These are phyloP conservation scores for Tardiomyces digboiensis DNA, from an alignment of 1,139 yeast species.

Conservation along the genomic window DNA sequence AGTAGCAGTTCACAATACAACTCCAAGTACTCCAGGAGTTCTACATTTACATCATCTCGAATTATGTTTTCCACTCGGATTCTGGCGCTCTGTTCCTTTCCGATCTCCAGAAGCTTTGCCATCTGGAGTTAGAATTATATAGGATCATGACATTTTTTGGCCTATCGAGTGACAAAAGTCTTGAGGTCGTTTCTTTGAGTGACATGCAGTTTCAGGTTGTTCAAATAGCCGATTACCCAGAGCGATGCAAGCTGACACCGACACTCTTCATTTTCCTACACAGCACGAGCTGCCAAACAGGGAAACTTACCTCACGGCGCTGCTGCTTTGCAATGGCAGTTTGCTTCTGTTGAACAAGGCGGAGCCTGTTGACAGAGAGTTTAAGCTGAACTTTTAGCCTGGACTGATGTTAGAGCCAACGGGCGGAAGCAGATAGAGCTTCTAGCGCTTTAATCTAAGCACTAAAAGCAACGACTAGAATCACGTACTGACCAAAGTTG, in stretches of 20 bases:
- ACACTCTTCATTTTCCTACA: too few species aligned
- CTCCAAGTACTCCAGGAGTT: slow-evolving; percentile 70
- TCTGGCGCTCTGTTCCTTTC: slow-evolving; percentile 76
- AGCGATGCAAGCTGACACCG: too few species aligned
- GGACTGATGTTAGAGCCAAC: slow-evolving; percentile 9
- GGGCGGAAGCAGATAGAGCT: too few species aligned
- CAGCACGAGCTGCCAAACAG: too few species aligned
- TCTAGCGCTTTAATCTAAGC: too few species aligned
- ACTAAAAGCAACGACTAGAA: too few species aligned
- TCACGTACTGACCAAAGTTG: too few species aligned
- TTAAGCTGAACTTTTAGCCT: slow-evolving; percentile 63
- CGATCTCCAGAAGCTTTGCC: slow-evolving; percentile 61
- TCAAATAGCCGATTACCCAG: too few species aligned
- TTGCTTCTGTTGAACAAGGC: slow-evolving; percentile 76
- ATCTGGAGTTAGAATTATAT: slow-evolving; percentile 33
- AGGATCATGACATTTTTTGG: too few species aligned
- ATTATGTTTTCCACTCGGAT: slow-evolving; percentile 82
- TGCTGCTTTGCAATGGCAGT: slow-evolving; percentile 76
- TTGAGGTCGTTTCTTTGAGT: too few species aligned
- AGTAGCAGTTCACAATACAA: slow-evolving; percentile 75
- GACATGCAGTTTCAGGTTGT: too few species aligned
- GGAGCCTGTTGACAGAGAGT: slow-evolving; percentile 73
- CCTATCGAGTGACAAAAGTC: too few species aligned
- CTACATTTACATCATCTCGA: slow-evolving; percentile 76
- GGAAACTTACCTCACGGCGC: slow-evolving; percentile 38